phyloP scores from a whole-genome alignment of 1,284 basidiomycete genomes.

The Paramarasmius palmivorus region DNA sequence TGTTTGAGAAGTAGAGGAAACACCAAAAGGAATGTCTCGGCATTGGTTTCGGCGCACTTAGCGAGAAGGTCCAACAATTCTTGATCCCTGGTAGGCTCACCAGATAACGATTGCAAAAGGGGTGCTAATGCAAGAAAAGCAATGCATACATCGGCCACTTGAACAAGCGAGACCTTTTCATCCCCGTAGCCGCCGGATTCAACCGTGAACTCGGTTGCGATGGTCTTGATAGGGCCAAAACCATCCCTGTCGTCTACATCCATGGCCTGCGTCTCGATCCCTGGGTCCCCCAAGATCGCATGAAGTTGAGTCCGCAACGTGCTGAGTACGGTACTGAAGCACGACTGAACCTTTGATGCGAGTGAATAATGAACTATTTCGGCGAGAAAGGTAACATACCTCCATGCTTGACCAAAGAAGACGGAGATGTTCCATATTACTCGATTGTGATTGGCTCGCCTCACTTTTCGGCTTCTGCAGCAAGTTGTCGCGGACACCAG shows the following conservation, averaged over 20 bases:
- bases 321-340: slow-evolving; percentile 39
- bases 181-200: slow-evolving; percentile 29
- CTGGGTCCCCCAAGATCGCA: slow-evolving; percentile 21
- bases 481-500: slow-evolving; percentile 64
- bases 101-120: slow-evolving; percentile 57
- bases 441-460: slow-evolving; percentile 12
- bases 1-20: slow-evolving; percentile 59
- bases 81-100: slow-evolving; percentile 62
- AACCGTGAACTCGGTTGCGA: slow-evolving; percentile 27
- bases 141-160: slow-evolving; percentile 49
- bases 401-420: slow-evolving; percentile 64
- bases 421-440: slow-evolving; percentile 41
- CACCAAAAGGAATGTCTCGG: slow-evolving; percentile 56
- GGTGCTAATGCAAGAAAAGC: slow-evolving; percentile 57
- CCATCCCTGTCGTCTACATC: slow-evolving; percentile 16
- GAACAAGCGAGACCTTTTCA: slow-evolving; percentile 24
- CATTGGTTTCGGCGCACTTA: slow-evolving; percentile 40
- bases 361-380: background rate
- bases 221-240: slow-evolving; percentile 19
- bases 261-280: slow-evolving; percentile 3
- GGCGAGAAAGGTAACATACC: slow-evolving; percentile 40
- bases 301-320: slow-evolving; percentile 40
- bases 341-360: slow-evolving; percentile 52
- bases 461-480: slow-evolving; percentile 38
- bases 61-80: slow-evolving; percentile 63